Base-by-base conservation (phyloP, 495 filamentous ascomycete genomes). In the Extremus antarcticus region DNA sequence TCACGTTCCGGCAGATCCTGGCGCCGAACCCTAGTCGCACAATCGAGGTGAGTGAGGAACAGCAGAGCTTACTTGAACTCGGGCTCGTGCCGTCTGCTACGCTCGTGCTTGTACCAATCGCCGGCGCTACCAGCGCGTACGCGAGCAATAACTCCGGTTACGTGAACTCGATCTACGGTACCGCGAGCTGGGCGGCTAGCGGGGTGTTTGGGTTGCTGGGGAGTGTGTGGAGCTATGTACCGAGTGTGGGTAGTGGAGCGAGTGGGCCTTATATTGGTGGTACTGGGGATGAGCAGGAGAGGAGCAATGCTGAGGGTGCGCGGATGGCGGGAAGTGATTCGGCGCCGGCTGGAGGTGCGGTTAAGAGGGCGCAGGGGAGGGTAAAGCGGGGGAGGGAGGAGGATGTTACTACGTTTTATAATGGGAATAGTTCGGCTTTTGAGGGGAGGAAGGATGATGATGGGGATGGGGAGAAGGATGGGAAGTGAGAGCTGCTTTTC, bases 381-480 rank as follows among this genome's bases (percentile, higher is more conserved):
- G 48, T 65, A 68, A 41, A 68, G 35, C 17, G 15, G 19, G 39
- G 47, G 38, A 25, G 69, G 35, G 70, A 71, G 49, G 69, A 66
- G 47, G 76, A 74, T 61, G 73, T 75, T 21, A 80, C 55, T 57
- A 45, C 90, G 61, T 79, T 89, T 38, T 95, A 95, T 65, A 95
- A 95, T 68, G 89, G 89, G 2, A 95, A 94, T 63, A 85, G 87
- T 66, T 72, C 86, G 45, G 90, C 87, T 61, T 90, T 90, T 56
- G 77, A 90, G 63, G 84, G 86, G 1, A 79, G 80, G 50, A 71
- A 67, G 53, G 76, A 85, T 47, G 74, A 81, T n/a, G 75, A 84
- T 46, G 22, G 53, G 11, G 57, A 51, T 38, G 50, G 25, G 25
- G 35, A 54, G 38, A 17, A 45, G 4, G 41, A 45, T 21, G 15